Evolutionary conservation across 208 protist genomes (phyloP), one percentile per base, ranked within the genome.

Genomic region (Phytomonas sp.): DNA sequence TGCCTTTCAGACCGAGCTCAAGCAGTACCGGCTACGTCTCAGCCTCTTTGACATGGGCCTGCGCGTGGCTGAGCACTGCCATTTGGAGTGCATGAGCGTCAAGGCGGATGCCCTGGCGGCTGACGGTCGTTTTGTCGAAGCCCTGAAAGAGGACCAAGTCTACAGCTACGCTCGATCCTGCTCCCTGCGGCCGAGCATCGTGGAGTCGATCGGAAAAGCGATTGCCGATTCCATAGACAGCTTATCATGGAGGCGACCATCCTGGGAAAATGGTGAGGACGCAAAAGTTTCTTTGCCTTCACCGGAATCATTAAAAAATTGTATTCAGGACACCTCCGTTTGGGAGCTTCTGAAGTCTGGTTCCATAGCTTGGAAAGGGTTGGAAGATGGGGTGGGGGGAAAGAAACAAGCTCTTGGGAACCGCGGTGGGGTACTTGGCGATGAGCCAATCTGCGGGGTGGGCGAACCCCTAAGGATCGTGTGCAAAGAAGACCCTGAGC

Each of bases 1-100:
- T 66, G 90, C 90, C 34, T 95, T 95, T 63, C 90, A 95, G 63
- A 91, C 91, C 70, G 90, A 95, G 67, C 70, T 93, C 77, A 80
- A 84, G 67, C 73, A 82, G 64, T 95, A 95, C 71, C 90, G 90
- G 7, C 74, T 95, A 49, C 87, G 90, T 36, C 75, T 95, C 31
- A 78, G 77, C 63, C 82, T 95, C 16, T 95, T 93, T 62, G 85
- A 93, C 61, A 78, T 91, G 63, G 90, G 90, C 66, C 73, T 91
- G 40, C 87, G 90, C 31, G 90, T 95, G 0, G 90, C 83, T 3
- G 90, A 95, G 79, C 90, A 95, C 68, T 91, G 86, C 78, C 90
- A 95, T 70, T 69, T 95, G 30, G 75, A 86, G 59, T 83, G 79
- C 69, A 93, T 93, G 90, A 91, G 84, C 72, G 73, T 72, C 19